These are phyloP conservation scores for Cutaneotrichosporon curvatum DNA, from an alignment of 1,284 basidiomycete species.

Conservation along the genomic window DNA sequence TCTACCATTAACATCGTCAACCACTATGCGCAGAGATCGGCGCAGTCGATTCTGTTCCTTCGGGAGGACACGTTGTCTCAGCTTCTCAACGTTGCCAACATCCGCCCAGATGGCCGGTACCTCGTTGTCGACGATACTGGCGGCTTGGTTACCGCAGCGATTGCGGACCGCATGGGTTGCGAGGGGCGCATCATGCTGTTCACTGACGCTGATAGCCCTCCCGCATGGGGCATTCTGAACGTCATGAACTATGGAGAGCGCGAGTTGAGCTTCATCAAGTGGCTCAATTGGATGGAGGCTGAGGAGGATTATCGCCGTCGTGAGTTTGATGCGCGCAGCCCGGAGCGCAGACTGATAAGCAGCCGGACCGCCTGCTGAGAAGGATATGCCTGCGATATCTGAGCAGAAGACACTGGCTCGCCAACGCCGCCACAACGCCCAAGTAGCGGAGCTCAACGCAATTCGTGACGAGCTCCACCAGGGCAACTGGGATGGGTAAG, in stretches of 20 bases:
- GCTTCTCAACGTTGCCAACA: constrained; percentile 72
- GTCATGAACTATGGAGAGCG: constrained; percentile 78
- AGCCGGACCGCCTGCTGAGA: constrained; percentile 36
- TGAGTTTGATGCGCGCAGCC: constrained; percentile 15
- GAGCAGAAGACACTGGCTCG: constrained; percentile 28
- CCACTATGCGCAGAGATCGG: constrained; percentile 64
- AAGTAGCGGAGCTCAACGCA: constrained; percentile 50
- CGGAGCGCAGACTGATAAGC: neutral
- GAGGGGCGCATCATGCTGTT: constrained; percentile 75
- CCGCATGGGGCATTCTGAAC: constrained; percentile 75
- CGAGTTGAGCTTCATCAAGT: constrained; percentile 56
- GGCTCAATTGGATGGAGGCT: constrained; percentile 86
- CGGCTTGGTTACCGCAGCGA: constrained; percentile 76
- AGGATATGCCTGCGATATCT: constrained; percentile 26
- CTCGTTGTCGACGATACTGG: constrained; percentile 88
- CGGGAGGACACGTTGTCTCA: constrained; percentile 84
- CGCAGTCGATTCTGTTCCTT: constrained; percentile 72
- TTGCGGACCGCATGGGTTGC: constrained; percentile 80
- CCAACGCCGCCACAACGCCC: constrained; percentile 29
- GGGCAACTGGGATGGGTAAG: constrained; percentile 80
- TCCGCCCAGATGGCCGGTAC: constrained; percentile 78
- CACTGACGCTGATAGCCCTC: constrained; percentile 86
- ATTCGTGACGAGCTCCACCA: constrained; percentile 73
- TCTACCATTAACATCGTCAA: constrained; percentile 81
- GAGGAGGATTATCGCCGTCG: constrained; percentile 56